These are phyloP conservation scores for Torulaspora globosa DNA, from an alignment of 1,139 yeast genomes.

Conservation along the genomic window DNA sequence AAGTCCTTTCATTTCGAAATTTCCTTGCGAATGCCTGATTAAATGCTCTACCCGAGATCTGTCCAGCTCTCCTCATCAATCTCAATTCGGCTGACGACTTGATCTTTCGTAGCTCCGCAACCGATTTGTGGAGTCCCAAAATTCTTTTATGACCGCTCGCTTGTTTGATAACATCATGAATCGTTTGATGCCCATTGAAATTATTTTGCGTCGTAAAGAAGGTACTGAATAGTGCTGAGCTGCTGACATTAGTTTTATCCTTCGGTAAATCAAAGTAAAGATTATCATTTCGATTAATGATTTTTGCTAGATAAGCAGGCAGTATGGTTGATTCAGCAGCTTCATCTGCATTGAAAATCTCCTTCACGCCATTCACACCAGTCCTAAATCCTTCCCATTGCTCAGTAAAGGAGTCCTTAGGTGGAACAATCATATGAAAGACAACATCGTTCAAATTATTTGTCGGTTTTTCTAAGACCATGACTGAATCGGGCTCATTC, in stretches of 20 bases:
- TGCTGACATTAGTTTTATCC: slow-evolving; percentile 18
- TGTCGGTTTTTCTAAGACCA: slow-evolving; percentile 62
- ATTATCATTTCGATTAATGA: slow-evolving; percentile 46
- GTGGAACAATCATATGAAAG: slow-evolving; percentile 81
- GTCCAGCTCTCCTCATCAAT: slow-evolving; percentile 78
- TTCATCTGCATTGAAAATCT: slow-evolving; percentile 82
- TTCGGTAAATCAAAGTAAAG: slow-evolving; percentile 48
- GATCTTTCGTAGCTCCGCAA: slow-evolving; percentile 58
- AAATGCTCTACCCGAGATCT: slow-evolving; percentile 75
- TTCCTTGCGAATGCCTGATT: slow-evolving; percentile 72
- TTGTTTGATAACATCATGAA: slow-evolving; percentile 27
- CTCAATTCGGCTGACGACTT: slow-evolving; percentile 74
- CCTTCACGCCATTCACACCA: slow-evolving; percentile 77
- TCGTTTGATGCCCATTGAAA: slow-evolving; percentile 29
- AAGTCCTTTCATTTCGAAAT: slow-evolving; percentile 66
- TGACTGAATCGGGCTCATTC: slow-evolving; percentile 84
- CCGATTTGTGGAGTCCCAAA: slow-evolving; percentile 44
- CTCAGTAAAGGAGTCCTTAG: slow-evolving; percentile 70
- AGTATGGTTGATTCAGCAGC: slow-evolving; percentile 51
- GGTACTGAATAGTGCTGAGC: slow-evolving; percentile 24
- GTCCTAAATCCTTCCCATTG: slow-evolving; percentile 94
- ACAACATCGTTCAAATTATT: slow-evolving; percentile 50
- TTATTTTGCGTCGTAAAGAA: slow-evolving; percentile 24
- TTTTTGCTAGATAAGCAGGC: slow-evolving; percentile 42
- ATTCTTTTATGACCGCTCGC: slow-evolving; percentile 38